Evolutionary conservation across 176 grass and related monocot species (phyloP).

Genomic region (Carex cristatella): DNA sequence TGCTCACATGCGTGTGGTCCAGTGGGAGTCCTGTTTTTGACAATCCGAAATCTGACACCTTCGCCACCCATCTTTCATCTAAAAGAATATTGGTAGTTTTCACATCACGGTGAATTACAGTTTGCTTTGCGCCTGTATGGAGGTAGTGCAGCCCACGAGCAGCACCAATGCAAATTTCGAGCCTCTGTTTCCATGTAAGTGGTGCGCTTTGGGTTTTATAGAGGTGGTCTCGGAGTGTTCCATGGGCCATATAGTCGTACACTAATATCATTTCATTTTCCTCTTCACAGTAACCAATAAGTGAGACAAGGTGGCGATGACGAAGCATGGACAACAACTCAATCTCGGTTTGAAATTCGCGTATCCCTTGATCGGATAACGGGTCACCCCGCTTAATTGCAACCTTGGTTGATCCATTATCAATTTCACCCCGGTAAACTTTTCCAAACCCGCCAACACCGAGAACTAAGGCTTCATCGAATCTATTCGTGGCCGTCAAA

Average conservation of each 20-base stretch:
- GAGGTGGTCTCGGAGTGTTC: slow-evolving; percentile 37
- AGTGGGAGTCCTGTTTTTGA: slow-evolving; percentile 26
- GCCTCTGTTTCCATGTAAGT: slow-evolving; percentile 32
- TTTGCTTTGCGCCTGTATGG: slow-evolving; percentile 25
- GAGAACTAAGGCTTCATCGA: slow-evolving; percentile 34
- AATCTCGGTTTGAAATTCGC: slow-evolving; percentile 42
- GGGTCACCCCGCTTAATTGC: slow-evolving; percentile 38
- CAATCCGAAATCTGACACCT: slow-evolving; percentile 45
- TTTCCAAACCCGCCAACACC: slow-evolving; percentile 43
- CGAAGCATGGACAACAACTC: slow-evolving; percentile 33
- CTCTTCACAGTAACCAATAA: slow-evolving; percentile 47
- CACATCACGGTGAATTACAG: slow-evolving; percentile 40
- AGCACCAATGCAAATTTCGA: slow-evolving; percentile 42
- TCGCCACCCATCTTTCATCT: slow-evolving; percentile 38
- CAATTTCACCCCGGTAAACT: slow-evolving; percentile 33
- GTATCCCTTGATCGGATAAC: slow-evolving; percentile 30
- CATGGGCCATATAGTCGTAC: slow-evolving; percentile 47
- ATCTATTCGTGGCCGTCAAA: slow-evolving; percentile 28
- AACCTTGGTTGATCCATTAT: slow-evolving; percentile 29
- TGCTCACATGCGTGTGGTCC: slow-evolving; percentile 27
- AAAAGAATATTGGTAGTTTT: slow-evolving; percentile 43
- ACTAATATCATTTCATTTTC: slow-evolving; percentile 47
- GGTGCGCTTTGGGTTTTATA: slow-evolving; percentile 37
- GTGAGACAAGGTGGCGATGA: slow-evolving; percentile 42
- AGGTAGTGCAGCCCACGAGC: slow-evolving; percentile 40